Evolutionary conservation across 139 green algal genomes (phyloP).

Genomic region (Diplosphaera chodatii): DNA sequence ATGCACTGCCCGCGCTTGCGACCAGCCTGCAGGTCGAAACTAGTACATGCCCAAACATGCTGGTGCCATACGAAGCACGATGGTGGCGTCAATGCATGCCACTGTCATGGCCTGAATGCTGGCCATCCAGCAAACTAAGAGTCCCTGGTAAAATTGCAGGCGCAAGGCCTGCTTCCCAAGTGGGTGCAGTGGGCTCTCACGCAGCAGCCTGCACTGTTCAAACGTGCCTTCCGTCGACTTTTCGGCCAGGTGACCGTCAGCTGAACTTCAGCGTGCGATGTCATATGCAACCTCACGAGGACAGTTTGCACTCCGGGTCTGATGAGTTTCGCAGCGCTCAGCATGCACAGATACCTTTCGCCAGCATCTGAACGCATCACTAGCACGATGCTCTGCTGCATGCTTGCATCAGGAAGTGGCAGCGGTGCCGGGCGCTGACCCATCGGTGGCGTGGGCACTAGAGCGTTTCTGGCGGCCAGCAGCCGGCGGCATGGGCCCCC

Average conservation of each 20-base stretch:
- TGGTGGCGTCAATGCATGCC: too few relatives aligned
- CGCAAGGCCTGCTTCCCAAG: conserved; percentile 47
- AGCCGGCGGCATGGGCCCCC: not conserved
- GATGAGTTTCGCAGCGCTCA: too few relatives aligned
- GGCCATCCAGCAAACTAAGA: too few relatives aligned
- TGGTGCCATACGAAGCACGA: too few relatives aligned
- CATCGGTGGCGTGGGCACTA: conserved; percentile 13
- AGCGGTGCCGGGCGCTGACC: not conserved
- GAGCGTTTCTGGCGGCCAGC: conserved; percentile 40
- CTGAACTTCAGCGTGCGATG: not conserved
- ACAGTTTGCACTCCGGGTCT: too few relatives aligned
- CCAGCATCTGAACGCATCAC: too few relatives aligned
- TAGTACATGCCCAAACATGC: too few relatives aligned
- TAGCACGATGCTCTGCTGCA: too few relatives aligned
- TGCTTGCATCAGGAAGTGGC: conserved; percentile 27
- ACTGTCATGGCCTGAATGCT: too few relatives aligned
- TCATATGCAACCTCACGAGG: too few relatives aligned
- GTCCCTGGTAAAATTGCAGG: too few relatives aligned
- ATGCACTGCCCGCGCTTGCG: conserved; percentile 47
- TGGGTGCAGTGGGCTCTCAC: conserved; percentile 71
- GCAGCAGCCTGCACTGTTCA: conserved; percentile 55
- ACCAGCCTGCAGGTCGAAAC: conserved; percentile 37
- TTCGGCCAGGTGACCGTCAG: conserved; percentile 36
- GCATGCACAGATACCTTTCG: too few relatives aligned
- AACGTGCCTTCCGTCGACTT: conserved; percentile 52